A percentile compares a stretch with the other conserved stretches of the same genome.
Evolutionary conservation across 2,329 filamentous ascomycete genomes (phyloP).

Genomic region (Penicillium paneum): DNA sequence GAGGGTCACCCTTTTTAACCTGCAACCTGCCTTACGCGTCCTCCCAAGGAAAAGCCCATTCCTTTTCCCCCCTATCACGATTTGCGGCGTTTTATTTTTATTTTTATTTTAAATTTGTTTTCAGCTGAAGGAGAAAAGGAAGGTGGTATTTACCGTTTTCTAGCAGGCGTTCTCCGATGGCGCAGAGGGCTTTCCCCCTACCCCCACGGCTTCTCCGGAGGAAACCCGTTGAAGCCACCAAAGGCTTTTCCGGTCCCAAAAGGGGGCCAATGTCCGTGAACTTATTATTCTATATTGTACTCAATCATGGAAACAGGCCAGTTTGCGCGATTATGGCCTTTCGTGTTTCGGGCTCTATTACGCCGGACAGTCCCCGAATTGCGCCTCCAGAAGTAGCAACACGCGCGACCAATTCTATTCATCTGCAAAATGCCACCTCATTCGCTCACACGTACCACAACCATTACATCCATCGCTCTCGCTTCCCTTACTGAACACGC

Average conservation of each 20-base stretch:
- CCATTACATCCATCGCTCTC: slow-evolving; percentile 37
- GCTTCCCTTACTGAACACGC: slow-evolving; percentile 37
- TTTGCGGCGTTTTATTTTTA: slow-evolving; percentile 3
- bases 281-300: not conserved
- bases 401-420: not conserved
- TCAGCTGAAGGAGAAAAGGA: slow-evolving; percentile 5
- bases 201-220: not conserved
- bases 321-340: slow-evolving; percentile 1
- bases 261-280: not conserved
- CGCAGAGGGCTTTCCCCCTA: not conserved
- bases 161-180: not conserved
- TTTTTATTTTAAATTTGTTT: not conserved
- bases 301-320: not conserved
- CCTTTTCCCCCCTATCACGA: slow-evolving; percentile 3
- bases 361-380: not conserved
- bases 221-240: slow-evolving; percentile 2
- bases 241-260: not conserved
- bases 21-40: slow-evolving; percentile 32
- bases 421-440: not conserved
- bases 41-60: slow-evolving; percentile 9
- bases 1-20: slow-evolving; percentile 18
- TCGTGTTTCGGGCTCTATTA: not conserved
- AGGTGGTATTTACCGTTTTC: slow-evolving; percentile 9
- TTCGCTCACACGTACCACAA: slow-evolving; percentile 41
- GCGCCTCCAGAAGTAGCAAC: not conserved